Base-by-base conservation (phyloP, 441 rosid species). In the Pelargonium fulgidum region DNA sequence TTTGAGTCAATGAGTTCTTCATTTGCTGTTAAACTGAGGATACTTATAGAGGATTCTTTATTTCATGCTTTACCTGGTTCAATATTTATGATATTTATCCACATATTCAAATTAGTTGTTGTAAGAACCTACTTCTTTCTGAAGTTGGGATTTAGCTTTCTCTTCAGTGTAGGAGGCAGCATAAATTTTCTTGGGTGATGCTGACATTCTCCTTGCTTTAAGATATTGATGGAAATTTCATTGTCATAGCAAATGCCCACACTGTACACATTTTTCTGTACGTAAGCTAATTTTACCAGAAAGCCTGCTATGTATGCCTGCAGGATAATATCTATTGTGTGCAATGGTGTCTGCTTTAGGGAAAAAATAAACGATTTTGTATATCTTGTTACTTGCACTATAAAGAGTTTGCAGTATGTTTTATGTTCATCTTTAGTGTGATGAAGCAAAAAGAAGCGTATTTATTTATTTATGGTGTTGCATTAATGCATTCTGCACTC, bases 401-500 rank as follows among this genome's bases (percentile, higher is more conserved):
- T 61, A 22, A 61, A 22, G 64, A 22, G 39, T 24, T 61, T 61
- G 36, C 64, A 59, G n/a, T 22, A 59, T 20, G 26, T 0, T 20
- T 61, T 59, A 22, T 4, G 26, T 22, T 24, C 14, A 24, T 61
- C 39, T 61, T n/a, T 61, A 22, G 39, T 24, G 39, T 22, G 16
- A 61, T 61, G 64, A 16, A 61, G 64, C 64, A 61, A 61, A 24
- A 10, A 61, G 64, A 61, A 22, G 64, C 13, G 24, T 24, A 7
- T 61, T 33, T 22, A 24, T 61, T 26, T 61, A n/a, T 61, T 26
- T 61, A n/a, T 24, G 64, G 14, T 26, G 64, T 4, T 12, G 4
- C 65, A 39, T 62, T 26, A 41, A 1, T 12, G 4, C 65, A 39
- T 62, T 62, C 50, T 7, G 13, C 26, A 20, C 3, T 17, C 7